Base-by-base conservation (phyloP, 192 early-diverging fungal species). In the Coemansia furcata region DNA sequence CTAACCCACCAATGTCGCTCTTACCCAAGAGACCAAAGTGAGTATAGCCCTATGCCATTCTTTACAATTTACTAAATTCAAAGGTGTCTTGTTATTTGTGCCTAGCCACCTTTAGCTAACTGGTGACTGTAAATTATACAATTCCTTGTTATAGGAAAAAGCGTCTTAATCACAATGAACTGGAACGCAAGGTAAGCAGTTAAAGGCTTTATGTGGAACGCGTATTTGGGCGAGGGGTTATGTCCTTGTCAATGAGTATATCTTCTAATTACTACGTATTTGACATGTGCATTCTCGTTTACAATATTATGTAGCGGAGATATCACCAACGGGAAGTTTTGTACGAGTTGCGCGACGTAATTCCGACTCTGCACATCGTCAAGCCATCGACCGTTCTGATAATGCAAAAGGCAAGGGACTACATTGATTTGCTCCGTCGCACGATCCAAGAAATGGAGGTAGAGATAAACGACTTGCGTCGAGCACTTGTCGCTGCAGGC, bases 401-500 rank as follows among this genome's bases (percentile, higher is more conserved):
- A 61, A 85, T 85, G 83, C 78, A 81, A 75, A 85, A 85, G 35
- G 72, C 83, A 3, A 81, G 81, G 33, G 83, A 85, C 21, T 85
- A 85, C 19, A 85, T 85, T 43, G 78, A 81, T 55, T 47, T 78
- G 36, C 63, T 85, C 23, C 78, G 79, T 19, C 60, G 72, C 36
- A 75, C 75, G 4, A 78, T 85, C 33, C 78, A 74, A 39, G 73
- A 77, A 52, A 74, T 85, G 73, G 83, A 85, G 43, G 62, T 73
- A 1, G 83, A 85, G 60, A 76, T 78, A 47, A 80, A 78, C 54
- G 74, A 77, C 42, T 50, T 85, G 33, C 83, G 83, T 46, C 63
- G 78, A 49, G 80, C 76, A 35, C 76, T 82, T 17, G 69, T 82
- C 44, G 76, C 80, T 55, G 76, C 75, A 9, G 80, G 80, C 49